phyloP scores from a whole-genome alignment of 352 stramenopile genomes.

The Globisporangium cystogenes region DNA sequence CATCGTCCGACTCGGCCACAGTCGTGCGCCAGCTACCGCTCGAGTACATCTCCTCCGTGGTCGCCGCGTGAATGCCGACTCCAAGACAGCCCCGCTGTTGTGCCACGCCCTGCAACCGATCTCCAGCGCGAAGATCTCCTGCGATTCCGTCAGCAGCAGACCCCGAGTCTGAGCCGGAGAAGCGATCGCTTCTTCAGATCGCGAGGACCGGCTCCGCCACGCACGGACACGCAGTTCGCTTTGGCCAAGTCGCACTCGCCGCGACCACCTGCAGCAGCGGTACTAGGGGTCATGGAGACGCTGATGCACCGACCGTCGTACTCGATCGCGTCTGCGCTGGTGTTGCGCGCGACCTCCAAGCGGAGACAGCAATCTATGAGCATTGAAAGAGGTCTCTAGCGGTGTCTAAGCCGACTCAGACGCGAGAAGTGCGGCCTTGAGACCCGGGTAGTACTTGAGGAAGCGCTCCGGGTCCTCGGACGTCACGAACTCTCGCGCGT shows the following conservation, averaged over 20 bases:
- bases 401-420: too few relatives aligned
- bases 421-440: conserved; percentile 18
- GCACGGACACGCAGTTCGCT: neutral
- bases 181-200: neutral
- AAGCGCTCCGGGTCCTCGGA: conserved; percentile 20
- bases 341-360: conserved; percentile 4
- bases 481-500: conserved; percentile 20
- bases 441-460: conserved; percentile 24
- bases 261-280: neutral
- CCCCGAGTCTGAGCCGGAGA: too few relatives aligned
- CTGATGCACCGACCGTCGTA: conserved; percentile 14
- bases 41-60: too few relatives aligned
- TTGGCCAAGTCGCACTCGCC: neutral
- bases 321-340: conserved; percentile 6
- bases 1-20: conserved; percentile 7
- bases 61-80: neutral
- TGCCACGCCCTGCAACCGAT: neutral
- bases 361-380: too few relatives aligned
- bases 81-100: neutral
- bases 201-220: neutral
- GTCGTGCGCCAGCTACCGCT: neutral
- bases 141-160: neutral
- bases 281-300: conserved; percentile 9
- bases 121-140: neutral
- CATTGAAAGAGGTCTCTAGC: too few relatives aligned